Conservation (phyloP, 192 early-diverging fungal species). For the Entomortierella beljakovae region DNA sequence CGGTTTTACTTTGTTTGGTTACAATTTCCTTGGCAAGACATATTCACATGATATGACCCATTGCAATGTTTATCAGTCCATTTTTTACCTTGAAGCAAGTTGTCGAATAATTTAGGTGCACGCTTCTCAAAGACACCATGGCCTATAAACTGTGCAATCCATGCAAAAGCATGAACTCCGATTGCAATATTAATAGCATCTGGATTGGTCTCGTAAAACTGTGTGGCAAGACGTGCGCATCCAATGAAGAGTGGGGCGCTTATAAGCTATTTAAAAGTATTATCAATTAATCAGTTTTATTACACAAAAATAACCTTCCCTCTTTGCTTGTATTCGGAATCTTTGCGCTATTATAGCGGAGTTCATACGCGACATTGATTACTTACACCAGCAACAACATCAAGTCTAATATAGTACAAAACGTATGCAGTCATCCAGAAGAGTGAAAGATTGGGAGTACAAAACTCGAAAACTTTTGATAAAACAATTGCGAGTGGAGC, state of each 20-base stretch:
- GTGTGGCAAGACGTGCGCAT: conserved; percentile 73
- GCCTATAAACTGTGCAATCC: conserved; percentile 93
- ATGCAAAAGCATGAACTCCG: conserved; percentile 75
- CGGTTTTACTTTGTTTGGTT: too few relatives aligned
- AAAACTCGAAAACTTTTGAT: conserved; percentile 50
- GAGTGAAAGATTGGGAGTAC: conserved; percentile 66
- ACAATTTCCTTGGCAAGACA: too few relatives aligned
- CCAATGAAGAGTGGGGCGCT: conserved; percentile 70
- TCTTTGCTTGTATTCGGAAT: too few relatives aligned
- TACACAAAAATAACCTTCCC: too few relatives aligned
- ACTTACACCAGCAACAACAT: conserved; percentile 74
- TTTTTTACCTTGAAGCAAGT: conserved; percentile 79
- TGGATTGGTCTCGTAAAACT: conserved; percentile 62
- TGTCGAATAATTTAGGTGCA: conserved; percentile 89
- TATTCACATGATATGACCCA: background rate
- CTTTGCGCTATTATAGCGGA: too few relatives aligned
- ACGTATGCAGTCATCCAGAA: conserved; percentile 67
- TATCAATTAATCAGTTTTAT: too few relatives aligned
- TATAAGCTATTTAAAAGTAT: conserved; percentile 48
- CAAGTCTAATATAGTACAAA: conserved; percentile 83
- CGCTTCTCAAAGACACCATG: conserved; percentile 90
- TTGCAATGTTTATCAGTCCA: background rate
- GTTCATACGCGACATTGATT: background rate
- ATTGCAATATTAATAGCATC: conserved; percentile 66
- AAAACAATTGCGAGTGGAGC: conserved; percentile 39